A percentile compares a stretch with the other conserved stretches of the same genome.
Conservation (phyloP, 768 basidiomycete genomes). For the Myochromella boudieri region DNA sequence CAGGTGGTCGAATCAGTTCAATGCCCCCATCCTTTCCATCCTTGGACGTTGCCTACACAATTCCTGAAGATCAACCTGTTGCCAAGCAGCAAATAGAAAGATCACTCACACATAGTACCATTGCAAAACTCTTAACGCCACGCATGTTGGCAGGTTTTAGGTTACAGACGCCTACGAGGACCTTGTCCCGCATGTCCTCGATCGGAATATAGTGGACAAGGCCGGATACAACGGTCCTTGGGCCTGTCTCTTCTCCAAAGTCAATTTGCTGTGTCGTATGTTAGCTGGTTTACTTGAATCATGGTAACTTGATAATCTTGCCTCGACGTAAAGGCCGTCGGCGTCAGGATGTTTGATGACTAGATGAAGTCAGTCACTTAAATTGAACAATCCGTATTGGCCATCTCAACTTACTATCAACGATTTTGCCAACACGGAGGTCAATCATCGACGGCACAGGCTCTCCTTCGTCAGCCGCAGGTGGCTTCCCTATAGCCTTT, state of each 20-base stretch:
- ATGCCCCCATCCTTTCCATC: conserved; percentile 89
- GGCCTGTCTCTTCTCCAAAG: conserved; percentile 91
- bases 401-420: conserved; percentile 67
- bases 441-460: conserved; percentile 97
- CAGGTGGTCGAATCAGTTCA: conserved; percentile 88
- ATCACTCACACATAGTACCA: conserved; percentile 84
- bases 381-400: not conserved
- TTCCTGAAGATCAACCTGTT: conserved; percentile 2
- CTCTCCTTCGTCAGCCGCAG: conserved; percentile 65
- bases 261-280: conserved; percentile 77
- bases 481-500: conserved; percentile 35
- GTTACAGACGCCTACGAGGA: conserved; percentile 86
- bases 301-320: conserved; percentile 24
- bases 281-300: not conserved
- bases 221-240: conserved; percentile 95
- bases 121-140: conserved; percentile 96
- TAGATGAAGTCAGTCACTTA: conserved; percentile 29
- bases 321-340: conserved; percentile 96
- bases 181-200: conserved; percentile 85
- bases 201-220: conserved; percentile 96
- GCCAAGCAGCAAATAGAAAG: not conserved
- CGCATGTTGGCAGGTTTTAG: conserved; percentile 96
- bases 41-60: conserved; percentile 77
- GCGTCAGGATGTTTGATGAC: conserved; percentile 97
- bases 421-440: conserved; percentile 87